Conservation (phyloP, 1,139 yeast genomes). For the Schwanniomyces etchellsii region DNA sequence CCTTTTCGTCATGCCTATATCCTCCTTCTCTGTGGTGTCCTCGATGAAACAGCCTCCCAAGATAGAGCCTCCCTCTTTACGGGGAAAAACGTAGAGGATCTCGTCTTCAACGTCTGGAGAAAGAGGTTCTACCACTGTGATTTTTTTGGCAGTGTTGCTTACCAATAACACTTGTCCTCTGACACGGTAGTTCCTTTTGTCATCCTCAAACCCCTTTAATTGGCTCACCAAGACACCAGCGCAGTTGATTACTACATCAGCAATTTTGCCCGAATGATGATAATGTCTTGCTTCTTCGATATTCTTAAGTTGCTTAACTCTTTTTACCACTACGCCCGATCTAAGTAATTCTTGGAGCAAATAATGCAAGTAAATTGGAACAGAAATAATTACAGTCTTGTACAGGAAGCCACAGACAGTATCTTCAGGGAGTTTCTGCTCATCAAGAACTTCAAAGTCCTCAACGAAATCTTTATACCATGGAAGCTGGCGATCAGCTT, state of each 20-base stretch:
- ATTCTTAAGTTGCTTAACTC: constrained; percentile 20
- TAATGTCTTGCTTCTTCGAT: constrained; percentile 22
- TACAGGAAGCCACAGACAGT: constrained; percentile 34
- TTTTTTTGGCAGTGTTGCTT: constrained; percentile 26
- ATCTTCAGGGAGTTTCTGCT: constrained; percentile 25
- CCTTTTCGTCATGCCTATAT: constrained; percentile 31
- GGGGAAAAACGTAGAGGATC: constrained; percentile 41
- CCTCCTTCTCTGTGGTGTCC: constrained; percentile 16
- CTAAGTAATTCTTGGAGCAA: constrained; percentile 33
- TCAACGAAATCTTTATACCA: constrained; percentile 43
- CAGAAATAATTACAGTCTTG: constrained; percentile 46
- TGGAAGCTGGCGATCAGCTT: constrained; percentile 20
- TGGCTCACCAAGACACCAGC: constrained; percentile 35
- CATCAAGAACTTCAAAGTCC: constrained; percentile 22
- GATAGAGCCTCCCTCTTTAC: constrained; percentile 50
- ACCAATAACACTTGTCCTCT: constrained; percentile 36
- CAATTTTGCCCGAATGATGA: constrained; percentile 17
- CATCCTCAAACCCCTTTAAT: constrained; percentile 28
- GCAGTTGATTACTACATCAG: constrained; percentile 41
- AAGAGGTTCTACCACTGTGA: constrained; percentile 24
- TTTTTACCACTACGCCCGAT: constrained; percentile 29
- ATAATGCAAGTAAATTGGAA: constrained; percentile 44
- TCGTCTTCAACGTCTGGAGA: constrained; percentile 19
- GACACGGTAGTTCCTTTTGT: constrained; percentile 22
- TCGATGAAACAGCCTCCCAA: constrained; percentile 45